These are phyloP conservation scores for Globisporangium paroecandrum DNA, from an alignment of 352 stramenopile species.

Conservation along the genomic window DNA sequence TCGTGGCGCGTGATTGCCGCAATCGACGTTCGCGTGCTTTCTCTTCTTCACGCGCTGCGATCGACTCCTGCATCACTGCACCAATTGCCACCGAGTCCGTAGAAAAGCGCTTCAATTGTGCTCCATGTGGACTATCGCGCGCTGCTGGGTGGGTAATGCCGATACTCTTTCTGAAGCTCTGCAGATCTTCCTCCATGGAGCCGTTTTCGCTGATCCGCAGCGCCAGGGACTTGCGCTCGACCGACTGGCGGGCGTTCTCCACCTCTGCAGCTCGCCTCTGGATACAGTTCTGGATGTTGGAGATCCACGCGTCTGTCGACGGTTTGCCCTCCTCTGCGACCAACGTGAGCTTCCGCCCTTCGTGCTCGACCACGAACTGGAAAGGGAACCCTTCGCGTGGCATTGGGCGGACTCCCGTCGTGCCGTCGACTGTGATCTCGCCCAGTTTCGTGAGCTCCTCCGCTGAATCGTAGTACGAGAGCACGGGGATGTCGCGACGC, in stretches of 20 bases:
- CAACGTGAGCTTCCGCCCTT: conserved; percentile 63
- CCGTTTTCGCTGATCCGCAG: conserved; percentile 38
- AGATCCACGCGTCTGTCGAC: conserved; percentile 63
- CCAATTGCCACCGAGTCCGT: conserved; percentile 66
- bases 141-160: conserved; percentile 14
- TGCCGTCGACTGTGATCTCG: conserved; percentile 70
- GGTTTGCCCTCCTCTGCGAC: conserved; percentile 54
- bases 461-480: conserved; percentile 80
- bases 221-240: conserved; percentile 33
- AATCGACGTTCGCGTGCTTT: conserved; percentile 35
- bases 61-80: conserved; percentile 51
- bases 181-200: conserved; percentile 37
- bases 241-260: conserved; percentile 31
- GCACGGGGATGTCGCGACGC: conserved; percentile 60
- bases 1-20: conserved; percentile 44
- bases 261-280: conserved; percentile 26
- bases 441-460: conserved; percentile 78
- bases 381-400: conserved; percentile 57
- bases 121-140: conserved; percentile 19
- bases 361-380: conserved; percentile 69
- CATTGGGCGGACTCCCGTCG: conserved; percentile 44
- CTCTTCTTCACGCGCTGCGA: conserved; percentile 36
- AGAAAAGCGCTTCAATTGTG: conserved; percentile 57
- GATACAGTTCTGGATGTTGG: conserved; percentile 54
- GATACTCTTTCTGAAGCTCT: conserved; percentile 30